phyloP scores from a whole-genome alignment of 2,329 filamentous ascomycete genomes.

The Colletotrichum ledebouriae region DNA sequence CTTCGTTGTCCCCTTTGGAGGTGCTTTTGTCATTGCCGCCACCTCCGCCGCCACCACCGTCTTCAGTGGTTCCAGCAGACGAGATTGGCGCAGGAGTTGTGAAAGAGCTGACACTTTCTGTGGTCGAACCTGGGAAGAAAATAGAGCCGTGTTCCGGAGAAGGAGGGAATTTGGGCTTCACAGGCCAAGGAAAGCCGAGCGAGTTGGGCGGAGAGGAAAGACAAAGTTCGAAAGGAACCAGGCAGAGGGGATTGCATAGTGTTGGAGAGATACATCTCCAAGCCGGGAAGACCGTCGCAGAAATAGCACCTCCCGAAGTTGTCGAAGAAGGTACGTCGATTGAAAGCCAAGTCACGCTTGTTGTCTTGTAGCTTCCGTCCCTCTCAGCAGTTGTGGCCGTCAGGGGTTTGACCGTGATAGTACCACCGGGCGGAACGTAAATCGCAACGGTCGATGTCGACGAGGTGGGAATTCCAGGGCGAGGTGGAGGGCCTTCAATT shows the following conservation, averaged over 20 bases:
- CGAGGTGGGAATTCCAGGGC: not conserved
- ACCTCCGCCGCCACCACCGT: not conserved
- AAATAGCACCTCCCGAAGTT: not conserved
- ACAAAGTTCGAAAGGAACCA: slow-evolving; percentile 27
- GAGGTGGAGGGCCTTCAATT: not conserved
- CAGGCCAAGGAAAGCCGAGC: slow-evolving; percentile 21
- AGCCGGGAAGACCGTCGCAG: slow-evolving; percentile 5
- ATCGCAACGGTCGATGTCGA: slow-evolving; percentile 1
- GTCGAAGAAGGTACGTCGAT: slow-evolving; percentile 20
- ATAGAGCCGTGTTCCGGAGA: not conserved
- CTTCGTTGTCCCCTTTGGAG: not conserved
- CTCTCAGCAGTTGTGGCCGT: slow-evolving; percentile 8
- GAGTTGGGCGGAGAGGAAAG: slow-evolving; percentile 4
- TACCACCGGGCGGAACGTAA: slow-evolving; percentile 3
- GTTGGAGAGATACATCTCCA: slow-evolving; percentile 33
- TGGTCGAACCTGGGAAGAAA: not conserved
- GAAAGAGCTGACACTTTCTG: not conserved
- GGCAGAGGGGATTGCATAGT: slow-evolving; percentile 22
- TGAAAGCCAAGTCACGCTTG: slow-evolving; percentile 36
- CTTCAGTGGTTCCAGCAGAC: not conserved
- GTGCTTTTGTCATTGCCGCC: not conserved
- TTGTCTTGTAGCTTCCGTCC: slow-evolving; percentile 24
- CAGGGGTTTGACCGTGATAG: slow-evolving; percentile 25
- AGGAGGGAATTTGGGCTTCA: not conserved
- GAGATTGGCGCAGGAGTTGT: not conserved